Base-by-base conservation (phyloP, 208 protist genomes). In the Herpetomonas muscarum region DNA sequence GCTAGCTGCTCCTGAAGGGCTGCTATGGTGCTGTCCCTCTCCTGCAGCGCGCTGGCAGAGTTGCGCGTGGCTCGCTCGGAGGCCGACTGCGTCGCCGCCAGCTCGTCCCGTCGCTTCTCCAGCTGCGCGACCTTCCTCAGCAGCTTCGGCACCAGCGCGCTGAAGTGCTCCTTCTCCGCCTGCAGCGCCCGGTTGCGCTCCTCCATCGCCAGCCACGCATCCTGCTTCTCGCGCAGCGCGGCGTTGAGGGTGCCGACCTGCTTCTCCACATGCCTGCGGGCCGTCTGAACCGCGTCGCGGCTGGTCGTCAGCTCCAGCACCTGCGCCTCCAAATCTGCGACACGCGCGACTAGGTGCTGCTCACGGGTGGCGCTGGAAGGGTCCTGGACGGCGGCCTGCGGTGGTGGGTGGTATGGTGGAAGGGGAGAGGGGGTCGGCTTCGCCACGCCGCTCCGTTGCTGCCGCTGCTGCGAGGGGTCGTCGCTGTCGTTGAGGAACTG, bases 141-240 rank as follows among this genome's bases (percentile, higher is more conserved):
- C 7, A 88, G 67, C 51, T 55, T 66, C 62, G 76, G 63, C 25
- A 83, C 71, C 9, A 77, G 54, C 29, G 67, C 71, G 24, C 69
- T 49, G 44, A 78, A 82, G 13, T 82, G 69, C 5, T 36, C 61
- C 31, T 80, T 76, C 47, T 82, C 72, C 28, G 64, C 34, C 41
- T 51, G 67, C 1, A 55, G 24, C 12, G 62, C 64, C 57, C 60
- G 24, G 52, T 55, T 61, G 6, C 68, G 47, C 30, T 63, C 57
- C 31, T 67, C 61, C 30, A 64, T 22, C 15, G 65, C 48, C 6
- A 65, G 56, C 54, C 56, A 55, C 1, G 61, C 25, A 15, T 67
- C 59, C 42, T 56, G 56, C 46, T 73, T 80, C 25, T 67, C 52
- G 19, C 63, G 67, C 45, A 74, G 55, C 46, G 61, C 47, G 22